phyloP scores from a whole-genome alignment of 768 basidiomycete species.

The Rhodotorula paludigena region DNA sequence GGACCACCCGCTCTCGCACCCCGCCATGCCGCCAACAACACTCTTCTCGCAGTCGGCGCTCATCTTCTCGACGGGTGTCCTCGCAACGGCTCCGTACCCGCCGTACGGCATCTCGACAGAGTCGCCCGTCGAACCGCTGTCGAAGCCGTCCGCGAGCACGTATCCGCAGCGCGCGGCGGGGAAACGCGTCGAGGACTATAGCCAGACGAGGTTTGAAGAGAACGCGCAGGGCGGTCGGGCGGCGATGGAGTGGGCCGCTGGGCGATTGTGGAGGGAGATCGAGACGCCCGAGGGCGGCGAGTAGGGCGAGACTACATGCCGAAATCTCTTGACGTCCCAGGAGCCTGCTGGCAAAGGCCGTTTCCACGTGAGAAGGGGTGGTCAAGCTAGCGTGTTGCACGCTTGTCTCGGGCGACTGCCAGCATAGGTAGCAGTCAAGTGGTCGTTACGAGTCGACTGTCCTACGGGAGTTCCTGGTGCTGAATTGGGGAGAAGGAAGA shows the following conservation, averaged over 20 bases:
- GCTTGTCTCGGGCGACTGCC: no score
- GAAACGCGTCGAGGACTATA: constrained; percentile 25
- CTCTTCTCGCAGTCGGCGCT: constrained; percentile 40
- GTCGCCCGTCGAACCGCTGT: constrained; percentile 9
- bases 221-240: constrained; percentile 30
- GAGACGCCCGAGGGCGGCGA: constrained; percentile 2
- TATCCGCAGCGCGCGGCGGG: constrained; percentile 32
- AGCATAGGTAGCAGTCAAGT: no score
- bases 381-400: no score
- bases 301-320: no score
- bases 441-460: no score
- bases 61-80: constrained; percentile 33
- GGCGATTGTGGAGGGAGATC: constrained; percentile 17
- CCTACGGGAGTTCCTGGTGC: no score
- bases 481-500: no score
- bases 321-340: no score
- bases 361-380: no score
- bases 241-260: constrained; percentile 32
- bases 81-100: constrained; percentile 28
- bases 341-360: no score
- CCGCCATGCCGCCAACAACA: constrained; percentile 29
- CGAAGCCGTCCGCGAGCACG: constrained; percentile 6
- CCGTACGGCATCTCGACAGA: constrained; percentile 19
- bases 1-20: constrained; percentile 32
- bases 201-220: constrained; percentile 25